Base-by-base conservation (phyloP, 2,329 filamentous ascomycete genomes). In the Xylariaceae sp. region DNA sequence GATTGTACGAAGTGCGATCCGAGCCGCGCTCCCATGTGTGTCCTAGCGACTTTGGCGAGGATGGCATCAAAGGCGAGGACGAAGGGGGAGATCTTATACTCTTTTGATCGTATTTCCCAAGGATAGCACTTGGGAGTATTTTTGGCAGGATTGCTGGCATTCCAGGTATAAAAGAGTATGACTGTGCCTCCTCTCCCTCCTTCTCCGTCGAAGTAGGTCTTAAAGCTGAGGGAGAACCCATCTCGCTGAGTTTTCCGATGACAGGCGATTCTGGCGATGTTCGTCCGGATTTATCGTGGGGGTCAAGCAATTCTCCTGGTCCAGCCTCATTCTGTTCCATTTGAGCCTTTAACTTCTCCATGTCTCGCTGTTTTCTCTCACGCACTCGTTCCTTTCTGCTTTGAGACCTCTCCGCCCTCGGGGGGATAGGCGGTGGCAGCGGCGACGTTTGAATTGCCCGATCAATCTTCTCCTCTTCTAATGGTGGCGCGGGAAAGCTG, bases 281-380 rank as follows among this genome's bases (percentile, higher is more conserved):
- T 18, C 3, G 4, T 9, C 18, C 10, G 35, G n/a, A 37, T 16
- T 13, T 3, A 16, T 37, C 35, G 10, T 18, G 4, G 10, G 16
- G 9, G 9, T 37, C 13, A 3, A 37, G 18, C 9, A 18, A 15
- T 37, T 5, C 21, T 5, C 16, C 26, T 15, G 26, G 26, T 44
- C 26, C 4, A 6, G 3, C 57, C 59, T 50, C 2, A 24, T 39
- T 23, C 27, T 36, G 20, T n/a, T 42, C 49, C 10, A 15, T 15
- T 15, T 18, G 55, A 5, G 37, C 35, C 27, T 49, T 58, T 16
- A 58, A 26, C 27, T 44, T 59, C 15, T 64, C 61, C 10, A 64
- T 51, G 29, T 68, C 65, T 32, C 52, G 55, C 32, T 60, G 55
- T 42, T 65, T 67, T 7, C 53, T 58, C 39, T 65, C 63, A 13